Conservation (phyloP, 305 asterid species). For the Coffea humblotiana region DNA sequence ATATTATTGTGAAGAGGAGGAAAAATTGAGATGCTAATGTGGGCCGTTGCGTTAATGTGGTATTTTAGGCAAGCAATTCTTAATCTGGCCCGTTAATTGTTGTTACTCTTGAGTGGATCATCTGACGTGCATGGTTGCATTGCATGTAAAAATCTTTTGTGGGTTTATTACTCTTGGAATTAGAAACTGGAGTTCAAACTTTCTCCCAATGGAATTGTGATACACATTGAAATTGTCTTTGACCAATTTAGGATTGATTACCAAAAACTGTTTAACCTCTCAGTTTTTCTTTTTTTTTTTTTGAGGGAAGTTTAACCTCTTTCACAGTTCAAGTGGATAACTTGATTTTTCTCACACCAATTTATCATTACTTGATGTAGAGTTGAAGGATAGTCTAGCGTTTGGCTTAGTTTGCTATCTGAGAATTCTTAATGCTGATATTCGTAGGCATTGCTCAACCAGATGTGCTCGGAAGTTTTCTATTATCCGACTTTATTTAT, state of each 20-base stretch:
- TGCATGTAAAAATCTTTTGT: background rate
- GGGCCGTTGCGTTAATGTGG: slow-evolving; percentile 18
- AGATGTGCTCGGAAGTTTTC: background rate
- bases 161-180: background rate
- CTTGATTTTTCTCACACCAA: background rate
- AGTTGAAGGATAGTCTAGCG: background rate
- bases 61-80: background rate
- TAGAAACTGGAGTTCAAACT: background rate
- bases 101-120: background rate
- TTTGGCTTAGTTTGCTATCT: background rate
- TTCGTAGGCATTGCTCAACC: background rate
- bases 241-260: background rate
- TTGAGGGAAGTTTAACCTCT: no score
- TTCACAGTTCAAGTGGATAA: background rate
- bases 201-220: background rate
- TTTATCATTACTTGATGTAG: background rate
- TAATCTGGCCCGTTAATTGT: slow-evolving; percentile 20
- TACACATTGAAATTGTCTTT: background rate
- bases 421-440: background rate
- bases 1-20: slow-evolving; percentile 1
- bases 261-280: background rate
- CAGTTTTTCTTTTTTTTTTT: no score
- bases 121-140: background rate
- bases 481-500: background rate
- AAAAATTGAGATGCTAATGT: slow-evolving; percentile 11